These are phyloP conservation scores for Tephrocybe sp. DNA, from an alignment of 768 basidiomycete species.

Conservation along the genomic window DNA sequence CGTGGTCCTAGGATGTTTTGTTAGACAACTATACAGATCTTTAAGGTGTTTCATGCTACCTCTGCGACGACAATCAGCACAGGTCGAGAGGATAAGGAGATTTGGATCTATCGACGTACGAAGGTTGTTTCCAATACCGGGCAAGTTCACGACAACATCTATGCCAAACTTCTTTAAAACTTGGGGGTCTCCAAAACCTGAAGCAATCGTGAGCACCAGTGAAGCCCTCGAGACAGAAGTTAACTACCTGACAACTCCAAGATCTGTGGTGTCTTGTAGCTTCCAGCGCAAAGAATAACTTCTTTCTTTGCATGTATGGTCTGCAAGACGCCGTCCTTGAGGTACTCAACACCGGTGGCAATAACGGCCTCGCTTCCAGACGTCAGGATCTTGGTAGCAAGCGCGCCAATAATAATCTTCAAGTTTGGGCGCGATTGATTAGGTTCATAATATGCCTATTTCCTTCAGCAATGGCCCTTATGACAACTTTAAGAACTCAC, in stretches of 20 bases:
- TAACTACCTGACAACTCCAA: conserved; percentile 15
- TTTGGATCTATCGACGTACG: conserved; percentile 2
- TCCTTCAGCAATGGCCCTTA: not conserved
- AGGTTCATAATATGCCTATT: conserved; percentile 13
- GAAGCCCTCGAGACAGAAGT: no score
- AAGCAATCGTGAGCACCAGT: not conserved
- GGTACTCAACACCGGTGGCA: conserved; percentile 8
- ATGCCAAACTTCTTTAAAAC: conserved; percentile 5
- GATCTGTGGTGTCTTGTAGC: conserved; percentile 12
- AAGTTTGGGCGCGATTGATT: conserved; percentile 5
- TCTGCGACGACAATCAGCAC: not conserved
- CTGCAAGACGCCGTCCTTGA: conserved; percentile 1
- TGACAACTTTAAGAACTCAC: not conserved
- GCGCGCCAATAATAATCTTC: conserved; percentile 8
- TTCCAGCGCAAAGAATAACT: conserved; percentile 11
- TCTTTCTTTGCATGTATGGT: conserved; percentile 6
- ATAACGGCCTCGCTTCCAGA: not conserved
- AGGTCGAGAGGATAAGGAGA: not conserved
- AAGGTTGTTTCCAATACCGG: conserved; percentile 14
- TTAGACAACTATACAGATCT: not conserved
- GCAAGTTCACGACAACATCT: conserved; percentile 5
- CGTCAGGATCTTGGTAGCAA: conserved; percentile 3
- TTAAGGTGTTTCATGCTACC: not conserved
- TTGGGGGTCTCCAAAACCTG: conserved; percentile 11
- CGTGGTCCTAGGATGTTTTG: not conserved